Conservation (phyloP, 1,139 yeast genomes). For the Meyerozyma sp. region DNA sequence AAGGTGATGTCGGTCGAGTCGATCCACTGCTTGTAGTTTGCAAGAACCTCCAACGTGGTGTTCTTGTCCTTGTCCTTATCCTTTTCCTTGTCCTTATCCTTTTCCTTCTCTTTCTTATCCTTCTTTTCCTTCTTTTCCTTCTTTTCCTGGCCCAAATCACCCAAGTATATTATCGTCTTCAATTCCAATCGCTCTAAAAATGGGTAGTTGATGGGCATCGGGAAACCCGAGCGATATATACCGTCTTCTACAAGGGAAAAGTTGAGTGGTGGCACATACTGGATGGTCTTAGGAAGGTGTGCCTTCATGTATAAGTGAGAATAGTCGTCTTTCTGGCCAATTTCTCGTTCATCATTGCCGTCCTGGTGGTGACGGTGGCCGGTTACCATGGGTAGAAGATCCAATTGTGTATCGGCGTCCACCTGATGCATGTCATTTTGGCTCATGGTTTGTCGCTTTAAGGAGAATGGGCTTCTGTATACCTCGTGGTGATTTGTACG, state of each 20-base stretch:
- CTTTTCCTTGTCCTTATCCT: conserved; percentile 41
- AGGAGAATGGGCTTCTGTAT: too few relatives aligned
- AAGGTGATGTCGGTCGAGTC: conserved; percentile 49
- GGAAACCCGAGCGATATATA: conserved; percentile 89
- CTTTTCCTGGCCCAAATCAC: conserved; percentile 49
- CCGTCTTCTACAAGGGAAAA: conserved; percentile 85
- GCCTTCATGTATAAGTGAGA: conserved; percentile 2
- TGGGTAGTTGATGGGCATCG: conserved; percentile 78
- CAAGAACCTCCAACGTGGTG: conserved; percentile 34
- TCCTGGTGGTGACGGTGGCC: neutral
- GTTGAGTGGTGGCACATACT: conserved; percentile 80
- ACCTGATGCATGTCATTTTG: conserved; percentile 7
- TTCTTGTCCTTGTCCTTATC: conserved; percentile 17
- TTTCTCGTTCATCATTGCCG: neutral
- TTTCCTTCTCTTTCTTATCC: conserved; percentile 9
- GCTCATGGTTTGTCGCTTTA: neutral
- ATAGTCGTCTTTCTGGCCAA: neutral
- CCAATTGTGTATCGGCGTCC: conserved; percentile 6
- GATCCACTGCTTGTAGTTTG: conserved; percentile 62
- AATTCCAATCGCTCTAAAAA: conserved; percentile 67
- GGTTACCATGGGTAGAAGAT: conserved; percentile 7
- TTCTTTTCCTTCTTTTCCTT: conserved; percentile 15
- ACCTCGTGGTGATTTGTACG: too few relatives aligned
- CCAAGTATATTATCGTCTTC: conserved; percentile 78
- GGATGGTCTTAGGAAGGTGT: conserved; percentile 5